Conservation (phyloP, 1,284 basidiomycete genomes). For the Hemileia vastatrix region DNA sequence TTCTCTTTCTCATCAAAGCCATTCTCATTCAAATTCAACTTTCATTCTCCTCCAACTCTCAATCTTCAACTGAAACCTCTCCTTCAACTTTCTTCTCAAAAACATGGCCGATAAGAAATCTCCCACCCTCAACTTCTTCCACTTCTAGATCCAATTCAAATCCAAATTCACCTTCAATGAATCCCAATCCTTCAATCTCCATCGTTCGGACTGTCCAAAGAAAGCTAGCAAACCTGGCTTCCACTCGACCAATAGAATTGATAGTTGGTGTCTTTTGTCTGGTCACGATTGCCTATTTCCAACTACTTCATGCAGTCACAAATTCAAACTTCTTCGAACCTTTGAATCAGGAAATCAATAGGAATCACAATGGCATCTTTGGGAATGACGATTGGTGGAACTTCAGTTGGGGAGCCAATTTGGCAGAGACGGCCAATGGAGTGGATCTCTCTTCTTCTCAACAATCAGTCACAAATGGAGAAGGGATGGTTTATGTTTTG, state of each 20-base stretch:
- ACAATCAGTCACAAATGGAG: too few relatives aligned
- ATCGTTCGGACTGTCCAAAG: background rate
- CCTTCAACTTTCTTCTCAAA: background rate
- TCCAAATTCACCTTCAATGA: background rate
- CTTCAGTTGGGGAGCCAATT: too few relatives aligned
- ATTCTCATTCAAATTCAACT: too few relatives aligned
- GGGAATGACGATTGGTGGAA: too few relatives aligned
- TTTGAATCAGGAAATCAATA: background rate
- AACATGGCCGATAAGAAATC: background rate
- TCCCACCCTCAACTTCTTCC: background rate
- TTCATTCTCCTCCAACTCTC: background rate
- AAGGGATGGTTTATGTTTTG: too few relatives aligned
- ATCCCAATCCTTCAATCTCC: background rate
- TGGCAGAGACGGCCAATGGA: too few relatives aligned
- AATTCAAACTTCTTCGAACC: slow-evolving; percentile 48
- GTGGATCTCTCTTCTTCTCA: too few relatives aligned
- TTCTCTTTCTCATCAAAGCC: too few relatives aligned
- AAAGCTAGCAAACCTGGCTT: slow-evolving; percentile 44
- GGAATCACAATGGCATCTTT: too few relatives aligned
- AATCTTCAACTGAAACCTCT: background rate
- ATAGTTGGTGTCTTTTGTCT: slow-evolving; percentile 77
- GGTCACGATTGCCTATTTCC: slow-evolving; percentile 82
- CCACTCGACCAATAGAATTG: slow-evolving; percentile 58
- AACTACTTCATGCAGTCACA: slow-evolving; percentile 74
- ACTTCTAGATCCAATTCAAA: background rate